These are phyloP conservation scores for Tetrahymena elliotti DNA, from an alignment of 73 alveolate genomes.

Conservation along the genomic window DNA sequence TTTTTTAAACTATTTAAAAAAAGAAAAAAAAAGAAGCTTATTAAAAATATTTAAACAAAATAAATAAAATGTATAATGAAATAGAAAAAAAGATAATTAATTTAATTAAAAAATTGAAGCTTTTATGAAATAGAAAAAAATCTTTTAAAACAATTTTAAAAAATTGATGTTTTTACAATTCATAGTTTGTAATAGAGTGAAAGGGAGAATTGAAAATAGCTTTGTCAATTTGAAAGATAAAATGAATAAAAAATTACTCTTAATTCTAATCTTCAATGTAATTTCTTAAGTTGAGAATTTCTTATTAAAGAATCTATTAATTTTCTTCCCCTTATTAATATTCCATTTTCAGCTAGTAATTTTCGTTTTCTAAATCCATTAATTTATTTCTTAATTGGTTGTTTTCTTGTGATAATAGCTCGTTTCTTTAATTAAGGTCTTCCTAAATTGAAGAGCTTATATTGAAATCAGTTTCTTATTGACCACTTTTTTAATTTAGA, in stretches of 20 bases:
- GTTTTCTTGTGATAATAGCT: background rate
- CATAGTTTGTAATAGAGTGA: too few species aligned
- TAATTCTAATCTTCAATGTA: background rate
- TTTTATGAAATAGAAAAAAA: too few species aligned
- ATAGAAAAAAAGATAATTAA: too few species aligned
- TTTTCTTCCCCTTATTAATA: background rate
- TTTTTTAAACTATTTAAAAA: too few species aligned
- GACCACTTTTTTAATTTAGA: background rate
- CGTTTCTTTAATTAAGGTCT: background rate
- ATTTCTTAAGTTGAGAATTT: background rate
- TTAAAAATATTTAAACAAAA: too few species aligned
- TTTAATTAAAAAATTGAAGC: too few species aligned
- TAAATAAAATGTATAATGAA: too few species aligned
- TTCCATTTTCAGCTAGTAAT: background rate
- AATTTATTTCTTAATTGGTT: background rate
- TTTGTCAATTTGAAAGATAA: background rate
- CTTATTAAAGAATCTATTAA: background rate
- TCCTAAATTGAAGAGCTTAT: too few species aligned
- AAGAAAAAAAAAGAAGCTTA: too few species aligned
- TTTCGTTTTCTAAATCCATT: background rate
- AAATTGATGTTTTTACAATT: too few species aligned
- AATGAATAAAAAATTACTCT: background rate
- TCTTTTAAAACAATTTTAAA: too few species aligned
- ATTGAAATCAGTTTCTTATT: background rate
- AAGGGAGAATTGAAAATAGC: too few species aligned